Evolutionary conservation across 148 eudicot species (phyloP).

Genomic region (Rhododendron ferrugineum): DNA sequence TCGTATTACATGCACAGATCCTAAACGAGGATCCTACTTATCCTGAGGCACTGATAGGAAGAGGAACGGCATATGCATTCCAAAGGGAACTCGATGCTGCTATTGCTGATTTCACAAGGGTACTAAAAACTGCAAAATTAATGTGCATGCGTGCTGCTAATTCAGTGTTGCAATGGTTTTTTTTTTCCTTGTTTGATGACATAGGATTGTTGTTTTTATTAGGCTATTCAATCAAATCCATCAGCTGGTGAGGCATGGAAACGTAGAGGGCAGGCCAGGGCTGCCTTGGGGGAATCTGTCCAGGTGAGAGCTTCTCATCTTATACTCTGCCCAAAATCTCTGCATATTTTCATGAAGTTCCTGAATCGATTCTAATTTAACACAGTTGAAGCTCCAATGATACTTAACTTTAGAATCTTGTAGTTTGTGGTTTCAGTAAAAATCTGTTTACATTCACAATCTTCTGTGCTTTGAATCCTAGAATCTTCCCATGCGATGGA

Average conservation of each 20-base stretch:
- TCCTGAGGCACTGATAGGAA: constrained; percentile 95
- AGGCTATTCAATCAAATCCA: constrained; percentile 83
- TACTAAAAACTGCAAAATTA: constrained; percentile 20
- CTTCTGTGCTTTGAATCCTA: not conserved
- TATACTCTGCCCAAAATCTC: not conserved
- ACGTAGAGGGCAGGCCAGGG: constrained; percentile 96
- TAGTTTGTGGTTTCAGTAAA: not conserved
- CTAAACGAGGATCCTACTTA: constrained; percentile 83
- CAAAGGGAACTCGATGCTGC: constrained; percentile 94
- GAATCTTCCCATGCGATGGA: not conserved
- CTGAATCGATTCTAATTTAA: not conserved
- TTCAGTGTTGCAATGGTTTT: not conserved
- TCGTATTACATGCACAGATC: constrained; percentile 42
- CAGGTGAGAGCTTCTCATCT: constrained; percentile 41
- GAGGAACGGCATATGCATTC: constrained; percentile 98
- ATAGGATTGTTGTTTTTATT: constrained; percentile 9
- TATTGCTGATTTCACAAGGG: constrained; percentile 93
- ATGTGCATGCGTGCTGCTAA: not conserved
- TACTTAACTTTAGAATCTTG: not conserved
- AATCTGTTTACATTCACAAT: not conserved
- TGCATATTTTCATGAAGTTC: not conserved
- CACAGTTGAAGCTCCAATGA: constrained; percentile 5
- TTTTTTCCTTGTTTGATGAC: not conserved
- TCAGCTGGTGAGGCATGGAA: constrained; percentile 99
- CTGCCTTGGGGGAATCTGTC: constrained; percentile 86